Base-by-base conservation (phyloP, 306 rosid species). In the Mimosa pudica region DNA sequence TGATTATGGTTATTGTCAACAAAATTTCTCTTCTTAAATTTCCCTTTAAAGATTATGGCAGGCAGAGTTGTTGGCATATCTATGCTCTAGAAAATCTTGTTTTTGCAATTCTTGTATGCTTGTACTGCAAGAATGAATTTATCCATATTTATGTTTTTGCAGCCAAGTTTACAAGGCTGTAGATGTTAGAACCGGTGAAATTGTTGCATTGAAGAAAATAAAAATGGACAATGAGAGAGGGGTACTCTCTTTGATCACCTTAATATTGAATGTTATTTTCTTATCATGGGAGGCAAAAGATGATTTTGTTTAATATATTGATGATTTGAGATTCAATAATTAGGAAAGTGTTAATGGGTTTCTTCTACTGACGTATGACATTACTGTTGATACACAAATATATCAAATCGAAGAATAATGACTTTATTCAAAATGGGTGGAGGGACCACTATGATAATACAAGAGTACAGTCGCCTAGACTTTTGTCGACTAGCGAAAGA, bases 151-250 rank as follows among this genome's bases (percentile, higher is more conserved):
- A 18, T 82, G 24, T 76, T 71, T 73, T 74, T 82, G 84, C 87
- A 90, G 96, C 68, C 92, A 91, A 83, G 96, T 91, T 55, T 91
- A 82, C 77, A 91, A 84, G 91, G 96, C 96, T 55, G 86, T 77
- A 86, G 96, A 91, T 77, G 84, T 76, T 61, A 81, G 36, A 76
- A 89, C 92, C 5, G 96, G 96, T 24, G 92, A 91, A 84, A 89
- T 89, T 77, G 96, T 91, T 84, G 96, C 96, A 46, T 82, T 91
- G 82, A 91, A 91, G 82, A 91, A 85, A 80, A 89, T 91, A 81
- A 87, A 91, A 38, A 91, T 91, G 92, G 96, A 89, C 84, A 89
- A 84, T 35, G 92, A 91, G 84, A 91, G 87, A 79, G 91, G 96
- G 91, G 95, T 89, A 89, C 30, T 73, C 32, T 71, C 65, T 73